Conservation (phyloP, 1,139 yeast genomes). For the Geotrichum klebahnii region DNA sequence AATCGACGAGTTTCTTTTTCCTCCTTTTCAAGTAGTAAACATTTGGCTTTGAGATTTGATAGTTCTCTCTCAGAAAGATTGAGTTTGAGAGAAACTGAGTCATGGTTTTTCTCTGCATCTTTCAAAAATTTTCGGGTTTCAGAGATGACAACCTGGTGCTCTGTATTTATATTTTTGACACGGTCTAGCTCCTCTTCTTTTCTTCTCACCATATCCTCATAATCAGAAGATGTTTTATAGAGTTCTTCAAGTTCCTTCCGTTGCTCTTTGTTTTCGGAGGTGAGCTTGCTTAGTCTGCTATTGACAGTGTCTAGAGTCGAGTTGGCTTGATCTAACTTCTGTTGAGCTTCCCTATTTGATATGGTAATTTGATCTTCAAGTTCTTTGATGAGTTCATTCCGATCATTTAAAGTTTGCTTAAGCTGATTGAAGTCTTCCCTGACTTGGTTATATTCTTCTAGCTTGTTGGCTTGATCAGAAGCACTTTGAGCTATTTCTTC, state of each 20-base stretch:
- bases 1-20: conserved; percentile 30
- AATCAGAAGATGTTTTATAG: conserved; percentile 41
- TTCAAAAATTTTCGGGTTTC: conserved; percentile 19
- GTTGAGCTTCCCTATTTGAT: conserved; percentile 40
- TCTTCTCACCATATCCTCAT: conserved; percentile 38
- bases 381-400: conserved; percentile 40
- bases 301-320: conserved; percentile 37
- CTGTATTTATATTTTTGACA: conserved; percentile 30
- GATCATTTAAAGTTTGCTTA: conserved; percentile 26
- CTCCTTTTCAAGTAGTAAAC: conserved; percentile 33
- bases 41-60: conserved; percentile 30
- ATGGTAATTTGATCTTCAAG: conserved; percentile 38
- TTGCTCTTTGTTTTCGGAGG: conserved; percentile 49
- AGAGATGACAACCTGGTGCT: conserved; percentile 27
- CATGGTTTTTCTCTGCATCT: conserved; percentile 26
- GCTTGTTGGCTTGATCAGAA: conserved; percentile 23
- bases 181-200: conserved; percentile 42
- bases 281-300: conserved; percentile 45
- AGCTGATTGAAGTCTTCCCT: conserved; percentile 34
- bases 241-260: conserved; percentile 40
- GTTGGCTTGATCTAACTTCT: conserved; percentile 31
- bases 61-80: conserved; percentile 29
- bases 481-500: conserved; percentile 27
- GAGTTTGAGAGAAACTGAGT: conserved; percentile 25
- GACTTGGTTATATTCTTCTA: conserved; percentile 27